phyloP scores from a whole-genome alignment of 2,329 filamentous ascomycete genomes.

The Apiospora marii region DNA sequence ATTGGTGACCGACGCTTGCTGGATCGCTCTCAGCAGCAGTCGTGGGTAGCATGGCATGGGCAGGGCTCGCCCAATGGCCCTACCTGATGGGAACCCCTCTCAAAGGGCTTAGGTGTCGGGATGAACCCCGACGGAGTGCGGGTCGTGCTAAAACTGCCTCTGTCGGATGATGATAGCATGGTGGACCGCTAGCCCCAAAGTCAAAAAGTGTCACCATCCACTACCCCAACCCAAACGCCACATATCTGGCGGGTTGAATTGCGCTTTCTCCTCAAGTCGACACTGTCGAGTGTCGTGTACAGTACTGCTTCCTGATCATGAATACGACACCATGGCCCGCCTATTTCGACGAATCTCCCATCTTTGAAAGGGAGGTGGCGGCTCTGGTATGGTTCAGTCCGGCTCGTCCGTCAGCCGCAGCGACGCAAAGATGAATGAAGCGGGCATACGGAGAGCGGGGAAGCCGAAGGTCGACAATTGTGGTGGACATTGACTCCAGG shows the following conservation, averaged over 20 bases:
- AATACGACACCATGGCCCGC: not conserved
- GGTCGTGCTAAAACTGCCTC: conserved; percentile 8
- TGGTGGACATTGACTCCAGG: not conserved
- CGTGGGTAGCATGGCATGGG: conserved; percentile 7
- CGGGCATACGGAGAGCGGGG: not conserved
- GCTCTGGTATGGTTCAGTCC: not conserved
- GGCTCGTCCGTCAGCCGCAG: not conserved
- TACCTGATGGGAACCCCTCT: not conserved
- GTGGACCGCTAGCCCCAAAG: conserved; percentile 4
- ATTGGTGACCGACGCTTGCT: not conserved
- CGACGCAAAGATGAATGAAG: not conserved
- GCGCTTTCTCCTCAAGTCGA: not conserved
- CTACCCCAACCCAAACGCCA: conserved; percentile 18
- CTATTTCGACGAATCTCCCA: not conserved
- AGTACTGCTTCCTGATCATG: not conserved
- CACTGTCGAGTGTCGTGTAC: not conserved
- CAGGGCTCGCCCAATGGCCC: conserved; percentile 6
- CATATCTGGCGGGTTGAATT: not conserved
- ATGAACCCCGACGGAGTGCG: conserved; percentile 10
- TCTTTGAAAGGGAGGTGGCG: not conserved
- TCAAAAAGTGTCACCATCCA: not conserved
- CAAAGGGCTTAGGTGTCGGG: conserved; percentile 6
- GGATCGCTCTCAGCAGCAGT: not conserved
- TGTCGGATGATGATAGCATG: conserved; percentile 12
- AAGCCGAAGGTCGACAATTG: not conserved